These are phyloP conservation scores for Rossbeevera mucosa DNA, from an alignment of 768 basidiomycete species.

Conservation along the genomic window DNA sequence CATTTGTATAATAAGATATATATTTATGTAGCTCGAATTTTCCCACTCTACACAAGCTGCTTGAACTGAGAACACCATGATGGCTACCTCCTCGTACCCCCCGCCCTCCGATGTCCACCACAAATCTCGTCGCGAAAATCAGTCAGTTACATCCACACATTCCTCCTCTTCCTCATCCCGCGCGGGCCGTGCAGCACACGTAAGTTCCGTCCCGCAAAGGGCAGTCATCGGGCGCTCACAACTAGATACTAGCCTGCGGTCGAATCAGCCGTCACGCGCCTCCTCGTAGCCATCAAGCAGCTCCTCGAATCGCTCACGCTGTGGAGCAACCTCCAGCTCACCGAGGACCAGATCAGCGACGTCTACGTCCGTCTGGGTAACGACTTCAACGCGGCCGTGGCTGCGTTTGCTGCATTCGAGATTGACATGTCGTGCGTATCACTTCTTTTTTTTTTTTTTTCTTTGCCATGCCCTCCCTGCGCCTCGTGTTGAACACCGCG, in stretches of 20 bases:
- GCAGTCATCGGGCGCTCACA: background rate
- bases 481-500: conserved; percentile 13
- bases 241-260: conserved; percentile 62
- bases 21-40: conserved; percentile 3
- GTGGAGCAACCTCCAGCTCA: conserved; percentile 73
- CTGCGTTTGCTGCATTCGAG: conserved; percentile 77
- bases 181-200: conserved; percentile 21
- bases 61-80: conserved; percentile 2
- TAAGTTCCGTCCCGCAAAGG: conserved; percentile 8
- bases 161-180: conserved; percentile 32
- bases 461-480: conserved; percentile 4
- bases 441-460: background rate
- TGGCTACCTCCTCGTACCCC: conserved; percentile 22
- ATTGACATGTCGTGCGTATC: conserved; percentile 85
- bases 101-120: conserved; percentile 36
- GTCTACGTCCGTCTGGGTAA: conserved; percentile 96
- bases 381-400: conserved; percentile 92
- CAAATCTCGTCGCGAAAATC: conserved; percentile 49
- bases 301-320: conserved; percentile 85
- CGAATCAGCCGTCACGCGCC: conserved; percentile 86
- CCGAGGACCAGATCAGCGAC: conserved; percentile 85
- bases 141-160: conserved; percentile 46
- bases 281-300: conserved; percentile 91
- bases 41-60: conserved; percentile 13
- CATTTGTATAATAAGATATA: background rate